phyloP scores from a whole-genome alignment of 345 rosid genomes.

The Excoecaria agallocha region DNA sequence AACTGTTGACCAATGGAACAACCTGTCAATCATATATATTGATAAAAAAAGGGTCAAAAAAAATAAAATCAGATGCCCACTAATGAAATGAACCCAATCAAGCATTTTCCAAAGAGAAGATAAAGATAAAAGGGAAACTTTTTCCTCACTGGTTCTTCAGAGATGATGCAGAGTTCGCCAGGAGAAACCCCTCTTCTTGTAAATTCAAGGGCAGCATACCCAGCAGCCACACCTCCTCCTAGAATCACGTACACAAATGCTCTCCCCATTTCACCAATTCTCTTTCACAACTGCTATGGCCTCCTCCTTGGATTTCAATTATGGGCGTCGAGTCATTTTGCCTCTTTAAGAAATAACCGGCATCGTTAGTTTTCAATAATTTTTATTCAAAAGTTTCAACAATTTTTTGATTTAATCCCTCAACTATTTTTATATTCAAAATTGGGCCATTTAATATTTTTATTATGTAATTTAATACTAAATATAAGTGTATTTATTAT shows the following conservation, averaged over 20 bases:
- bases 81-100: background rate
- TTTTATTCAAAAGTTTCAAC: background rate
- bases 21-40: background rate
- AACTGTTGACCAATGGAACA: slow-evolving; percentile 2
- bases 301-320: background rate
- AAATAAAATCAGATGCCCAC: slow-evolving; percentile 15
- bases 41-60: background rate
- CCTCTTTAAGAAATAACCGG: background rate
- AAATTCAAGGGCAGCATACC: slow-evolving; percentile 96
- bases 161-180: slow-evolving; percentile 90
- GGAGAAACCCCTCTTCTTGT: slow-evolving; percentile 66
- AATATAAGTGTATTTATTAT: too few relatives aligned
- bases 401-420: too few relatives aligned
- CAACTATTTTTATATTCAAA: too few relatives aligned
- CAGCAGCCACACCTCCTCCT: slow-evolving; percentile 97
- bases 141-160: slow-evolving; percentile 74
- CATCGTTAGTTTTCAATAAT: slow-evolving; percentile 6
- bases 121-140: background rate
- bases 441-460: too few relatives aligned
- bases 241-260: slow-evolving; percentile 90
- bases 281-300: background rate
- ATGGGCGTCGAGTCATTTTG: background rate
- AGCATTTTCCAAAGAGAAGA: background rate
- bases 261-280: slow-evolving; percentile 67
- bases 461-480: too few relatives aligned